Evolutionary conservation across 2,329 filamentous ascomycete species (phyloP), one percentile per base, ranked within the genome.

Genomic region (Fusarium sp.): DNA sequence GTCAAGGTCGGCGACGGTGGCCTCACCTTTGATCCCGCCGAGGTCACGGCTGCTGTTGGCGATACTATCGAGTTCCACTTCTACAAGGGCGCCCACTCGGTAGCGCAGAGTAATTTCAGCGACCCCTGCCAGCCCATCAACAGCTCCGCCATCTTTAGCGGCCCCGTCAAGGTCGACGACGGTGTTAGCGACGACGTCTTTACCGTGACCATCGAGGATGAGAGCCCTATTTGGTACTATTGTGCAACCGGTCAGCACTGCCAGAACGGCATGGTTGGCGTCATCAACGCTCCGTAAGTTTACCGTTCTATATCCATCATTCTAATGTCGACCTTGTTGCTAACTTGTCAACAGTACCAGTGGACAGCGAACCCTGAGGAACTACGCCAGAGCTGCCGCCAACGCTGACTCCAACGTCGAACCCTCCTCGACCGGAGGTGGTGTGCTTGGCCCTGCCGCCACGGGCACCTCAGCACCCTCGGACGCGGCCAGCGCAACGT

Each of bases 171-270:
- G 34, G 71, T 71, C 39, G 41, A 52, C 4, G 46, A 53, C 8
- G 56, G 52, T 1, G 61, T 71, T 15, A 71, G 64, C 61, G 59
- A 67, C 13, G 50, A 60, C 8, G 73, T 75, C 28, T 75, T 75
- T 28, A 69, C 53, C 44, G 31, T 75, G 23, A 68, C 65, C 8
- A 46, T 75, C 31, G 58, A 68, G 23, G 80, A 86, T 70, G 82
- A 81, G 3, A 87, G 84, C 47, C 89, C 89, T 2, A 85, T 90
- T 62, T 91, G 90, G 89, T 86, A 87, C 74, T 91, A 90, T 82
- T 91, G 89, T 76, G 86, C 23, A 23, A 23, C 86, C 15, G 86
- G 89, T 62, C 83, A 81, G 61, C 89, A 91, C 79, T 91, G 89
- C 74, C 86, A 90, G 71, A 78, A 73, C n/a, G 87, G 88, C 47